phyloP scores from a whole-genome alignment of 306 rosid species.

The Cicer cuneatum region DNA sequence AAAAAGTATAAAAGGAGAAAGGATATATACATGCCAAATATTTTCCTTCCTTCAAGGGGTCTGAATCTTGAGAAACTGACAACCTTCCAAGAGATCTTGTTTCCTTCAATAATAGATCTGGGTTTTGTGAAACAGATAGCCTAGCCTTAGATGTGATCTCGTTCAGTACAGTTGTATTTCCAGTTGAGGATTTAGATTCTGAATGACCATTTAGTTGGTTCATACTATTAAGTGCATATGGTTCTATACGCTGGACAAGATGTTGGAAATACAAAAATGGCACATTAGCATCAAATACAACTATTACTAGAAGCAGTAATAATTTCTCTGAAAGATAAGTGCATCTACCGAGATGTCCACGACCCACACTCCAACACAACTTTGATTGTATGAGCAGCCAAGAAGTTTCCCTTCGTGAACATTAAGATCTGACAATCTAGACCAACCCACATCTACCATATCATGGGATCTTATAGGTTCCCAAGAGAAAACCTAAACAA shows the following conservation, averaged over 20 bases:
- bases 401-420: constrained; percentile 99
- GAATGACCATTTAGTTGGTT: constrained; percentile 76
- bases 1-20: constrained; percentile 36
- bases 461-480: constrained; percentile 96
- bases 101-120: constrained; percentile 81
- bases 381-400: constrained; percentile 97
- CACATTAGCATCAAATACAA: constrained; percentile 44
- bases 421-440: constrained; percentile 92
- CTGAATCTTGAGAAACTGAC: constrained; percentile 91
- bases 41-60: constrained; percentile 79
- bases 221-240: constrained; percentile 67
- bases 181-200: constrained; percentile 77
- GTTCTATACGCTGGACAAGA: constrained; percentile 85
- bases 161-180: constrained; percentile 64
- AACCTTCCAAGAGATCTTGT: constrained; percentile 86
- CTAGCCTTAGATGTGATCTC: constrained; percentile 72
- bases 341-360: constrained; percentile 89
- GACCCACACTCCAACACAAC: constrained; percentile 99
- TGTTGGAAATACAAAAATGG: constrained; percentile 39
- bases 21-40: constrained; percentile 71
- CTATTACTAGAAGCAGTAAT: constrained; percentile 35
- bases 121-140: constrained; percentile 73
- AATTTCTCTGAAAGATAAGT: constrained; percentile 28
- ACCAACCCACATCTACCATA: constrained; percentile 96
- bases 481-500: constrained; percentile 87